Conservation (phyloP, 2,329 filamentous ascomycete genomes). For the Furcasterigmium furcatum region DNA sequence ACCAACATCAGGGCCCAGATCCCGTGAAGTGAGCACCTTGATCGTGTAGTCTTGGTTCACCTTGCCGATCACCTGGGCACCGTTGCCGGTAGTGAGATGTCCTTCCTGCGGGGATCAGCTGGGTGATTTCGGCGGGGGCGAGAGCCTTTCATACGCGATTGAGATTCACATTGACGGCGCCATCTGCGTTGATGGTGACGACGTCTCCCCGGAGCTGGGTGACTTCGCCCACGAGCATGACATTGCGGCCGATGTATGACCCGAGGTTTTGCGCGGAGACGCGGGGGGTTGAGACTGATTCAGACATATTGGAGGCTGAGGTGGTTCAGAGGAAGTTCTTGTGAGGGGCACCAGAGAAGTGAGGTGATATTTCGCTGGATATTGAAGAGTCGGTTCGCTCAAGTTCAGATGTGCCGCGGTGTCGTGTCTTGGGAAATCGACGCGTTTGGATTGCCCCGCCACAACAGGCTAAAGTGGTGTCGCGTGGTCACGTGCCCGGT, state of each 20-base stretch:
- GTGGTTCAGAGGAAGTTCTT: no score
- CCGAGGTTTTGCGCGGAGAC: conserved; percentile 79
- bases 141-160: conserved; percentile 57
- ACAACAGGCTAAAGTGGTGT: neutral
- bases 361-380: neutral
- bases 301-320: conserved; percentile 50
- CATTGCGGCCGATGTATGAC: conserved; percentile 68
- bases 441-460: neutral
- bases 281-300: conserved; percentile 72
- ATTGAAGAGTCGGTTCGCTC: no score
- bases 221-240: conserved; percentile 85
- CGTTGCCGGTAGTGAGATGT: conserved; percentile 66
- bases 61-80: conserved; percentile 76
- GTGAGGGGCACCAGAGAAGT: neutral
- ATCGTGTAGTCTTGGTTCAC: conserved; percentile 71
- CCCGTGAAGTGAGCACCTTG: conserved; percentile 65
- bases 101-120: conserved; percentile 55
- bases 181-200: conserved; percentile 77
- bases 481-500: neutral
- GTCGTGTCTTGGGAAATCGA: neutral
- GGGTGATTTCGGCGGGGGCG: no score
- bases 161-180: conserved; percentile 70
- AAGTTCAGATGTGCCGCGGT: no score
- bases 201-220: conserved; percentile 76
- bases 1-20: conserved; percentile 70